Evolutionary conservation across 179 eudicot genomes (phyloP).

Genomic region (Kewa caespitosa): DNA sequence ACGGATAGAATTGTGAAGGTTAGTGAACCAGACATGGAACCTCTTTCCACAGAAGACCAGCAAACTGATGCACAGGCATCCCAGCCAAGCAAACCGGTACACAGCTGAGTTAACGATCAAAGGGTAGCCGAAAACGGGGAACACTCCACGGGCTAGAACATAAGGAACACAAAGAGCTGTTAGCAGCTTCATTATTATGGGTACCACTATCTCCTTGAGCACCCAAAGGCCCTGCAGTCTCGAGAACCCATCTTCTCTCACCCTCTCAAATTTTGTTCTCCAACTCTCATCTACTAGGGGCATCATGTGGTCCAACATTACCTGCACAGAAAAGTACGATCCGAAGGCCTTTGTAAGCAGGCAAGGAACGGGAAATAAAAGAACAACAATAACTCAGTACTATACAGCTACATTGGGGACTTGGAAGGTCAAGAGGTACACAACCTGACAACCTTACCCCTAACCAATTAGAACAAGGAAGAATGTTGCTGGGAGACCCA

Average conservation of each 20-base stretch:
- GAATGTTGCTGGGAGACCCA: too few relatives aligned
- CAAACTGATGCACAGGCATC: conserved; percentile 69
- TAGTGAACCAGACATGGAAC: conserved; percentile 96
- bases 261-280: conserved; percentile 92
- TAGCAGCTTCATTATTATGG: conserved; percentile 79
- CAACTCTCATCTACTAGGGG: conserved; percentile 88
- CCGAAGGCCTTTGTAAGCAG: too few relatives aligned
- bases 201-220: conserved; percentile 77
- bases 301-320: conserved; percentile 88
- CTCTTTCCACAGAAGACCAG: conserved; percentile 81
- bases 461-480: background rate
- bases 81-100: conserved; percentile 93
- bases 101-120: conserved; percentile 87
- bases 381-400: too few relatives aligned
- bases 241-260: conserved; percentile 91
- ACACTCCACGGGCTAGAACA: conserved; percentile 84
- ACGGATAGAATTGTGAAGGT: conserved; percentile 90
- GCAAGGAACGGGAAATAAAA: too few relatives aligned
- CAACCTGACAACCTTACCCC: too few relatives aligned
- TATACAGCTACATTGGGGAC: too few relatives aligned
- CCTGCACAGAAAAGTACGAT: conserved; percentile 58
- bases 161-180: conserved; percentile 95
- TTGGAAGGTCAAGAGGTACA: too few relatives aligned
- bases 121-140: conserved; percentile 88
- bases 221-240: conserved; percentile 88